phyloP scores from a whole-genome alignment of 2,329 filamentous ascomycete species.

The Sporothrix curviconia region DNA sequence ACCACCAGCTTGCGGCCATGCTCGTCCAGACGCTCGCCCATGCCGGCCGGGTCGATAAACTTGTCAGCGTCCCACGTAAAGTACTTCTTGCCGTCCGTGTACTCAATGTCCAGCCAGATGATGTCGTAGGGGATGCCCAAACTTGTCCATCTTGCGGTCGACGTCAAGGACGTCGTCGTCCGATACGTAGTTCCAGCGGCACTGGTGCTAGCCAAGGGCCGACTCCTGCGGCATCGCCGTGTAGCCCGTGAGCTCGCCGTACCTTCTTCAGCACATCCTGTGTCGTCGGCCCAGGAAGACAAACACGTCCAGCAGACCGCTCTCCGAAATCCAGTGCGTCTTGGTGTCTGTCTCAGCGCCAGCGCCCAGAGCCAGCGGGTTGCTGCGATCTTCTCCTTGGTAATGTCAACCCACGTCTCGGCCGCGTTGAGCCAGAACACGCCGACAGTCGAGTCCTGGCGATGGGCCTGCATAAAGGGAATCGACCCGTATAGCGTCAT shows the following conservation, averaged over 20 bases:
- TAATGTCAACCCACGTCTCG: constrained; percentile 95
- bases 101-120: constrained; percentile 98
- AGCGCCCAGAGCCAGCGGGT: constrained; percentile 69
- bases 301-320: constrained; percentile 83
- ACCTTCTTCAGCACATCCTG: constrained; percentile 73
- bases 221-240: constrained; percentile 90
- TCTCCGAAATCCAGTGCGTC: constrained; percentile 96
- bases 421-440: constrained; percentile 97
- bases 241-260: constrained; percentile 84
- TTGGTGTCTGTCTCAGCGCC: constrained; percentile 67
- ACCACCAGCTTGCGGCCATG: constrained; percentile 85
- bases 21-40: constrained; percentile 80
- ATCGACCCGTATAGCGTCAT: constrained; percentile 99
- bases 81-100: constrained; percentile 94
- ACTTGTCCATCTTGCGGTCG: constrained; percentile 91
- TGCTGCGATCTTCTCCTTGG: constrained; percentile 68
- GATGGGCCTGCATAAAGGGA: constrained; percentile 95
- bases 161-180: constrained; percentile 97
- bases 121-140: constrained; percentile 95
- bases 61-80: constrained; percentile 93
- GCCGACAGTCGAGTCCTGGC: constrained; percentile 85
- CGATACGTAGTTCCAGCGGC: constrained; percentile 97
- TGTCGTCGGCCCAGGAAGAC: constrained; percentile 84
- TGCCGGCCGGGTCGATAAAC: constrained; percentile 77
- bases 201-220: constrained; percentile 90